Evolutionary conservation across 2,329 filamentous ascomycete genomes (phyloP).

Genomic region (Fusarium sp.): DNA sequence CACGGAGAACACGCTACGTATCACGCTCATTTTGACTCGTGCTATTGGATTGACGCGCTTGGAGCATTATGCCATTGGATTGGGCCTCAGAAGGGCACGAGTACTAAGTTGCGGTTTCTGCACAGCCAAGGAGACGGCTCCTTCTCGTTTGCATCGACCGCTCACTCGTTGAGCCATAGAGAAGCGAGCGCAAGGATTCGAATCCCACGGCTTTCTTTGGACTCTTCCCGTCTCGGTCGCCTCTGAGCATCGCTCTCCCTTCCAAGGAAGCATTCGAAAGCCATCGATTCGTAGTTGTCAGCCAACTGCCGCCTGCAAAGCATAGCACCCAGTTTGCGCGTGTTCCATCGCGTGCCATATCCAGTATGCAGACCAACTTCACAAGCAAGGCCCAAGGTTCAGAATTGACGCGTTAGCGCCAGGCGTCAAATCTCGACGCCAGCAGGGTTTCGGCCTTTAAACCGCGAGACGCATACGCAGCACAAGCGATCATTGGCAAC

Average conservation of each 20-base stretch:
- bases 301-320: conserved; percentile 26
- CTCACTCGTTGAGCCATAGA: conserved; percentile 31
- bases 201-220: conserved; percentile 38
- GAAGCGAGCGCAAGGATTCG: conserved; percentile 40
- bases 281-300: background rate
- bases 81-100: conserved; percentile 21
- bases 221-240: conserved; percentile 28
- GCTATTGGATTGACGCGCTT: conserved; percentile 7
- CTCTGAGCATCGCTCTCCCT: conserved; percentile 22
- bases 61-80: conserved; percentile 6
- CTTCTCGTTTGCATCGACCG: conserved; percentile 27
- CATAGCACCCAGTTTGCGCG: conserved; percentile 12
- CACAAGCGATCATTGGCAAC: conserved; percentile 25
- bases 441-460: conserved; percentile 11
- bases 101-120: conserved; percentile 16
- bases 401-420: background rate
- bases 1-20: background rate
- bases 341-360: background rate
- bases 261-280: conserved; percentile 16
- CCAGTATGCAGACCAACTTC: background rate
- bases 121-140: conserved; percentile 29
- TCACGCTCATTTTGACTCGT: conserved; percentile 1
- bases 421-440: conserved; percentile 1
- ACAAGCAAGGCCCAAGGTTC: background rate
- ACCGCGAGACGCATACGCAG: conserved; percentile 28